Conservation (phyloP, 108 stramenopile species). For the Seminavis robusta region DNA sequence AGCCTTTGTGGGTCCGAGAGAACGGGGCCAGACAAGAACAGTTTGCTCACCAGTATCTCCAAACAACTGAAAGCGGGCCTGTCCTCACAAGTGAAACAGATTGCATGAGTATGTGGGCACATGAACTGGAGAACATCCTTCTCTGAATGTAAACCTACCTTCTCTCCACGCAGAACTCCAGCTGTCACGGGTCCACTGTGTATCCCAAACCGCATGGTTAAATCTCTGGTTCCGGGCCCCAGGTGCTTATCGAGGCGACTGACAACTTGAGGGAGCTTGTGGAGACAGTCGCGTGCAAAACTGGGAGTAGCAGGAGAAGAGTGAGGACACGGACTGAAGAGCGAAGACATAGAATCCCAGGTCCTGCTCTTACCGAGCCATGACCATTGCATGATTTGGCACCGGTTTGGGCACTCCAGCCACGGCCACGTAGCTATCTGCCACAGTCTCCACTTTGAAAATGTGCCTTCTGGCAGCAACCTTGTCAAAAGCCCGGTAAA, state of each 20-base stretch:
- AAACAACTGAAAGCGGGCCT: no score
- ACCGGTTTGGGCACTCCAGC: slow-evolving; percentile 43
- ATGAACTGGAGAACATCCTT: no score
- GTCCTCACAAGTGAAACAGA: no score
- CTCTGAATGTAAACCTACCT: slow-evolving; percentile 41
- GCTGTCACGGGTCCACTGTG: slow-evolving; percentile 47
- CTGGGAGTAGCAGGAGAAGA: no score
- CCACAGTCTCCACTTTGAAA: slow-evolving; percentile 44
- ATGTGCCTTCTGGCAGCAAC: slow-evolving; percentile 25
- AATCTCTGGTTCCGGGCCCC: slow-evolving; percentile 23
- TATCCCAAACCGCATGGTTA: slow-evolving; percentile 33
- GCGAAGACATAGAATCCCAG: no score
- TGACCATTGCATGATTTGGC: slow-evolving; percentile 41
- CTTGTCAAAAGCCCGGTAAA: slow-evolving; percentile 39
- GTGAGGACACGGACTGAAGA: no score
- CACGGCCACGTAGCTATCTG: slow-evolving; percentile 62
- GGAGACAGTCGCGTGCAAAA: slow-evolving; percentile 32
- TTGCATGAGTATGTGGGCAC: no score
- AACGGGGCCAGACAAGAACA: no score
- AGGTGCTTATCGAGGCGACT: slow-evolving; percentile 13
- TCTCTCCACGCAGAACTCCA: slow-evolving; percentile 40
- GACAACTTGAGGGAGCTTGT: slow-evolving; percentile 15
- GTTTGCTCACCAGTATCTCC: no score
- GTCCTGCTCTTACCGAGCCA: no score
- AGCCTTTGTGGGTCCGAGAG: no score